These are phyloP conservation scores for Trypanosoma cruzi DNA, from an alignment of 208 protist species.

Conservation along the genomic window DNA sequence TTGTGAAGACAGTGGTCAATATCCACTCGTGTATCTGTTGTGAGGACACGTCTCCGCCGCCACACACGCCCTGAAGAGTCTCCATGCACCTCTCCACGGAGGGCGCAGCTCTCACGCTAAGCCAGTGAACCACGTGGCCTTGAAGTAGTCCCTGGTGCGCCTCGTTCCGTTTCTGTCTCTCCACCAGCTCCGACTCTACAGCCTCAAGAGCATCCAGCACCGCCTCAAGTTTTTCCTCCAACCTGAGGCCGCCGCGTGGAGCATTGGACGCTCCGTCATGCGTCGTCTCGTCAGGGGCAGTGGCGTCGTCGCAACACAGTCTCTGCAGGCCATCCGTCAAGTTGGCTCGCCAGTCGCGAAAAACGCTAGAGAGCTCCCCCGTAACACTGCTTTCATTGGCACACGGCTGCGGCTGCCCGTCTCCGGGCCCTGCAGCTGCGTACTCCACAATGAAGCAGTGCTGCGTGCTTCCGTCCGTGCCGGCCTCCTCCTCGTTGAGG, in stretches of 20 bases:
- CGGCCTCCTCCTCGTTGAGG: background rate
- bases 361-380: conserved; percentile 11
- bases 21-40: background rate
- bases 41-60: background rate
- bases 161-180: background rate
- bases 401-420: too few species aligned
- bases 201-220: conserved; percentile 1
- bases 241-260: background rate
- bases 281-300: background rate
- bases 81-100: conserved; percentile 14
- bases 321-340: background rate
- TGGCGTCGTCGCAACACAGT: background rate
- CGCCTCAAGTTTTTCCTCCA: background rate
- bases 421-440: conserved; percentile 6
- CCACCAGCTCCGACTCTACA: conserved; percentile 2
- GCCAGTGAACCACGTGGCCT: conserved; percentile 8
- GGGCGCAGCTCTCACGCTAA: conserved; percentile 17
- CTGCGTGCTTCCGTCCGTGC: background rate
- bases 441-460: conserved; percentile 28
- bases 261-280: background rate
- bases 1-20: conserved; percentile 5
- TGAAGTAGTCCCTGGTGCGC: background rate
- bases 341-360: conserved; percentile 24
- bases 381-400: background rate
- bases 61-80: background rate